Conservation (phyloP, 2,329 filamentous ascomycete genomes). For the Lasiodiplodia theobromae region DNA sequence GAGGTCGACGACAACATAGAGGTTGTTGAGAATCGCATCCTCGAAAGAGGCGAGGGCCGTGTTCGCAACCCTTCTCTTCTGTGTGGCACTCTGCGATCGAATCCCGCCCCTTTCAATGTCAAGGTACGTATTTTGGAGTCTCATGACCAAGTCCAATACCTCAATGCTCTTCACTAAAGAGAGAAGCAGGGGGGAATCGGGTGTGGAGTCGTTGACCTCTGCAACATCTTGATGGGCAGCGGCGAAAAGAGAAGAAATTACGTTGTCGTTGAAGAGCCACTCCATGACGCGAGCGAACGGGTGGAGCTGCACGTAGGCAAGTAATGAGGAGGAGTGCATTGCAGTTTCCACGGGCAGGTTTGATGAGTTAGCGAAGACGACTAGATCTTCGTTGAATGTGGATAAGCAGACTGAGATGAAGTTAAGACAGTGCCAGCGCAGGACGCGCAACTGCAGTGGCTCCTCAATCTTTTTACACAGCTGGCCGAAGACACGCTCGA, state of each 20-base stretch:
- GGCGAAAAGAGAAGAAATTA: constrained; percentile 79
- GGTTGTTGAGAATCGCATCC: constrained; percentile 83
- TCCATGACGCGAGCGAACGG: constrained; percentile 96
- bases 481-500: constrained; percentile 75
- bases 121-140: constrained; percentile 88
- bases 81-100: constrained; percentile 61
- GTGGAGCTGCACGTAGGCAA: constrained; percentile 83
- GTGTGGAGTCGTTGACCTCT: constrained; percentile 74
- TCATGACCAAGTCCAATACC: constrained; percentile 81
- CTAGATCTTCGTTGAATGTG: constrained; percentile 93
- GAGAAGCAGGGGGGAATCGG: constrained; percentile 81
- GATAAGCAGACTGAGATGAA: constrained; percentile 81
- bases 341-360: constrained; percentile 76
- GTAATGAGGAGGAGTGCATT: constrained; percentile 76
- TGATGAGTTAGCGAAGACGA: constrained; percentile 82
- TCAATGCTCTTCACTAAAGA: constrained; percentile 82
- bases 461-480: constrained; percentile 42
- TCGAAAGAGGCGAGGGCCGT: constrained; percentile 87
- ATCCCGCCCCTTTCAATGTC: constrained; percentile 65
- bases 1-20: constrained; percentile 80
- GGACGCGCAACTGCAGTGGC: constrained; percentile 71
- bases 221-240: constrained; percentile 78
- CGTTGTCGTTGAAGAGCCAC: constrained; percentile 95
- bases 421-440: constrained; percentile 81
- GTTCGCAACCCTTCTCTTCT: constrained; percentile 70